phyloP scores from a whole-genome alignment of 2,329 filamentous ascomycete species.

The Paracorniculantispora psalliotae region DNA sequence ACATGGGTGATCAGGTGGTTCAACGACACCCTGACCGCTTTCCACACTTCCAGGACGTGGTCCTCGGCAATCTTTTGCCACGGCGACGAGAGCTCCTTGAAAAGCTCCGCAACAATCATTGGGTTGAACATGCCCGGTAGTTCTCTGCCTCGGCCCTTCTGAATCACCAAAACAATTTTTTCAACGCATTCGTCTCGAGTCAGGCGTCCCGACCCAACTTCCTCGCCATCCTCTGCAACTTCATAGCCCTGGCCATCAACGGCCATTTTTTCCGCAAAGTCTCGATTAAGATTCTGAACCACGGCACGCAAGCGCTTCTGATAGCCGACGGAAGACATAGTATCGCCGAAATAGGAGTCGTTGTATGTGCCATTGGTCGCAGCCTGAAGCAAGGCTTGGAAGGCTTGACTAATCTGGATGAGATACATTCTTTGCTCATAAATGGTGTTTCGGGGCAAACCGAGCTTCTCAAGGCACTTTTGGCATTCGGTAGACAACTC shows the following conservation, averaged over 20 bases:
- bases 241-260: constrained; percentile 35
- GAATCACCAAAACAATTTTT: constrained; percentile 21
- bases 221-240: constrained; percentile 20
- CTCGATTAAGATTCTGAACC: constrained; percentile 43
- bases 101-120: constrained; percentile 53
- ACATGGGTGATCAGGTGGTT: constrained; percentile 15
- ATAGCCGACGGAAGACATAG: constrained; percentile 27
- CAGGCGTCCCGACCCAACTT: not conserved
- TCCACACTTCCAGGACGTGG: constrained; percentile 17
- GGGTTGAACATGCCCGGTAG: constrained; percentile 51
- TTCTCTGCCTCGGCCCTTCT: constrained; percentile 37
- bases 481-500: constrained; percentile 29
- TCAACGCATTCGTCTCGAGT: constrained; percentile 17
- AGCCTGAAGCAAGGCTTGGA: constrained; percentile 38
- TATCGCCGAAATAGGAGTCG: constrained; percentile 44
- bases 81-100: constrained; percentile 50
- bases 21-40: constrained; percentile 11
- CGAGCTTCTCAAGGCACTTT: constrained; percentile 39
- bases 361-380: constrained; percentile 48
- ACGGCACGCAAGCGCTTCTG: constrained; percentile 47
- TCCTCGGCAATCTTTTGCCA: constrained; percentile 45
- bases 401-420: constrained; percentile 38
- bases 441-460: constrained; percentile 39
- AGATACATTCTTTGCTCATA: constrained; percentile 46
- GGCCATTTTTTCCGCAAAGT: constrained; percentile 42